Base-by-base conservation (phyloP, 2,329 filamentous ascomycete genomes). In the Aspergillus chevalieri region DNA sequence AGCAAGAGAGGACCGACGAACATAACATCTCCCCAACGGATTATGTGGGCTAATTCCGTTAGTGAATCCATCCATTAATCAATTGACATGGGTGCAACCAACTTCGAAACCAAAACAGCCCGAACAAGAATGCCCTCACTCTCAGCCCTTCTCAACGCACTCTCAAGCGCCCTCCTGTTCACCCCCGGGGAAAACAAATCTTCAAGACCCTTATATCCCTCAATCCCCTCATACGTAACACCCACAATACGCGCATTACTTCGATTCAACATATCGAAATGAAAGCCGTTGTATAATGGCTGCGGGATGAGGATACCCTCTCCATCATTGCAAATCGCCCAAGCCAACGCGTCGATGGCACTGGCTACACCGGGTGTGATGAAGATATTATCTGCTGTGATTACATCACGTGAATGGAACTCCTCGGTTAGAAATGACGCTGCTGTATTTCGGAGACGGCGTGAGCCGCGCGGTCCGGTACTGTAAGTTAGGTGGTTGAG, bases 1-100 rank as follows among this genome's bases (percentile, higher is more conserved):
- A 21, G 21, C 21, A 4, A 4, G 21, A 21, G 21, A 4, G 4
- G 21, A 21, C 21, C 21, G 4, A 21, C 57, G 39, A 39, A 62
- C 59, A 42, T 66, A 66, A 49, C 58, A 66, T 48, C 52, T 56
- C 52, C 66, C 65, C 12, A 67, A 50, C 17, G 65, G 65, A 50
- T 68, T 69, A 36, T 64, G 58, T 7, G 66, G 65, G 47, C 66
- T 68, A 43, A 21, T 21, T 21, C 21, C 21, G 21, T 21, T 21
- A 21, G 21, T 21, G 21, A 21, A 21, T 21, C 21, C 21, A 21
- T 21, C 4, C 21, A 21, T 21, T 21, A 3, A 21, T 21, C 21
- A 21, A 21, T 21, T 21, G 21, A 21, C 3, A 21, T 21, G 12
- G 17, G 6, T 3, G 22, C 10, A 24, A 15, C 22, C 17, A 43